Evolutionary conservation across 116 monocot species (phyloP).

Genomic region (Papilionanthe hybrid): DNA sequence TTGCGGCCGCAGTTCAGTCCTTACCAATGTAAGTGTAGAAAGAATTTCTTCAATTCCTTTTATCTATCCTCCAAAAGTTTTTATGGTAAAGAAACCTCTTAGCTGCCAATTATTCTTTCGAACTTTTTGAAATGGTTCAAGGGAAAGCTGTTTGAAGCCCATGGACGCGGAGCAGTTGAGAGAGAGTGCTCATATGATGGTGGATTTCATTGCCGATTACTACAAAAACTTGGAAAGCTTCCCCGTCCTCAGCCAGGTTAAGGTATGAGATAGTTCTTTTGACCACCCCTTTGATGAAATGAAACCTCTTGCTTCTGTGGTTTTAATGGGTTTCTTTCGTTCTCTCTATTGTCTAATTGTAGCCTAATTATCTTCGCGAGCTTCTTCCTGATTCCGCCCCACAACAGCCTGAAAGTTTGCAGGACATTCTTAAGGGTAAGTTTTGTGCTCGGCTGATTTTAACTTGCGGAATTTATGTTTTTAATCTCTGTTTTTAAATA

Average conservation of each 20-base stretch:
- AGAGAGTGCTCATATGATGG: slow-evolving; percentile 72
- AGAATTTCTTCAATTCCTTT: background rate
- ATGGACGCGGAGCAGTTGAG: slow-evolving; percentile 67
- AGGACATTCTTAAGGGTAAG: slow-evolving; percentile 67
- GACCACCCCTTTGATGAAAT: background rate
- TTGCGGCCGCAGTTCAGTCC: background rate
- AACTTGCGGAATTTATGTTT: too few relatives aligned
- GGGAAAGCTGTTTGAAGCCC: slow-evolving; percentile 45
- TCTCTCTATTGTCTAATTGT: slow-evolving; percentile 7
- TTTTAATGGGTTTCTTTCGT: background rate
- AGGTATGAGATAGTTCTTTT: slow-evolving; percentile 27
- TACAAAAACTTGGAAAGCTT: slow-evolving; percentile 66
- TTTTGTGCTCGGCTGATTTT: background rate
- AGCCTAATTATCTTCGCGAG: slow-evolving; percentile 74
- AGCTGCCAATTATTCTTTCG: background rate
- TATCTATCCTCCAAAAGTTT: background rate
- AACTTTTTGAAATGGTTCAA: background rate
- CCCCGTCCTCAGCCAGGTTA: slow-evolving; percentile 85
- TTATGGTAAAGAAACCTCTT: background rate
- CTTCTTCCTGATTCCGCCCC: slow-evolving; percentile 85
- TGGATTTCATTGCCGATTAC: slow-evolving; percentile 92
- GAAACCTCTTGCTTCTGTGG: too few relatives aligned
- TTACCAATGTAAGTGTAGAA: background rate
- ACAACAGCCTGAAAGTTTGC: slow-evolving; percentile 53
- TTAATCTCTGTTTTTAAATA: too few relatives aligned